Base-by-base conservation (phyloP, 192 early-diverging fungal genomes). In the Allomyces javanicus region DNA sequence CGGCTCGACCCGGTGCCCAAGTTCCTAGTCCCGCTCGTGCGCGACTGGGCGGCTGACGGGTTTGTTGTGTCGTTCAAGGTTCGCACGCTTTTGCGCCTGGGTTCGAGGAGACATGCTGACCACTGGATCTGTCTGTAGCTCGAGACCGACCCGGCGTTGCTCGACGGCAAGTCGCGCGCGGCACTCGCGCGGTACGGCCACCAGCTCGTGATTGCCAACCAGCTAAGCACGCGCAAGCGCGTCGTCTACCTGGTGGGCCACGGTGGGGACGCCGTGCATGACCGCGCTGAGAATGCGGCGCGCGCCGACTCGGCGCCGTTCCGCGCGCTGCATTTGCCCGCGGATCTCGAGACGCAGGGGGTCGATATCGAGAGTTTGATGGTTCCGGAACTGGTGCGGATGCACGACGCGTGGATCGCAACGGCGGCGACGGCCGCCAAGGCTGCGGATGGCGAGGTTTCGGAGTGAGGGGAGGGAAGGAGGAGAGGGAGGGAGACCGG, bases 41-140 rank as follows among this genome's bases (percentile, higher is more conserved):
- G 86, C 45, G 83, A 88, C 63, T 99, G 96, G 96, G 93, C 89
- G 0, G 79, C 80, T 17, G 63, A 73, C 25, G 89, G 88, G 7
- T 90, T 89, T 69, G 90, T 93, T 70, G 85, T 99, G n/a, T 99
- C 96, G 22, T 99, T 99, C 77, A 99, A 94, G 82, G 86, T 85
- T 71, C 69, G 61, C 70, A 25, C 40, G 14, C n/a, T n/a, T n/a
- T n/a, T n/a, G n/a, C 21, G 26, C 0, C 45, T 27, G 45, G n/a
- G 25, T 43, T 33, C 5, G 25, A 4, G 3, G n/a, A 25, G 22
- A 40, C 23, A 40, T 67, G 25, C 26, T 66, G 10, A 26, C 14
- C 23, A 5, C 9, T 9, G 62, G 14, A n/a, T 45, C 10, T 58
- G 9, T 62, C 14, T 64, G 50, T 24, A 83, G 81, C 72, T 99